Percentiles rank a stretch among this genome's conserved stretches.
Evolutionary conservation across 2,329 filamentous ascomycete species (phyloP).

Genomic region (Fusarium lyarnte): DNA sequence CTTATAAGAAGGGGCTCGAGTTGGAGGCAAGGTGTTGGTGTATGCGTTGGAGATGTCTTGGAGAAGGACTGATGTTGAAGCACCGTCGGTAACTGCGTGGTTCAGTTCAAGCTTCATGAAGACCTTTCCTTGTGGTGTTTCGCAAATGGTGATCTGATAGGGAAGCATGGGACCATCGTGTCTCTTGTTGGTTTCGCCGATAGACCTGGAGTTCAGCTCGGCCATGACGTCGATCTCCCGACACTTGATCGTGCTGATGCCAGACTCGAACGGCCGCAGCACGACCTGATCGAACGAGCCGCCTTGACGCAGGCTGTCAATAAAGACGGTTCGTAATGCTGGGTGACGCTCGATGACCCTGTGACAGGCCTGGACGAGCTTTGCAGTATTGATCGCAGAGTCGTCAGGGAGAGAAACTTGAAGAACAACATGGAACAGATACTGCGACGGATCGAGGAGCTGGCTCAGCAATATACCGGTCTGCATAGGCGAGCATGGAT

Average conservation of each 20-base stretch:
- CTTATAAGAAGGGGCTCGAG: slow-evolving; percentile 19
- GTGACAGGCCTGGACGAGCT: slow-evolving; percentile 18
- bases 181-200: slow-evolving; percentile 23
- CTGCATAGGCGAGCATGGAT: slow-evolving; percentile 52
- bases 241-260: slow-evolving; percentile 20
- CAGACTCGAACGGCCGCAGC: neutral
- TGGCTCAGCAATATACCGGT: slow-evolving; percentile 51
- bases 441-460: slow-evolving; percentile 26
- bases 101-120: slow-evolving; percentile 48
- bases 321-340: slow-evolving; percentile 47
- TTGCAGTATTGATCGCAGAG: neutral
- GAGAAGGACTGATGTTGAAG: slow-evolving; percentile 44
- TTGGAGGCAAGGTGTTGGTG: neutral
- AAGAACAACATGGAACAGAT: slow-evolving; percentile 30
- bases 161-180: slow-evolving; percentile 23
- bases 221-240: slow-evolving; percentile 40
- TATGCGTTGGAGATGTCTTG: slow-evolving; percentile 46
- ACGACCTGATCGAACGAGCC: slow-evolving; percentile 47
- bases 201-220: slow-evolving; percentile 27
- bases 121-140: slow-evolving; percentile 11
- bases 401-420: neutral
- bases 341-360: slow-evolving; percentile 43
- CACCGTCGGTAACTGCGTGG: slow-evolving; percentile 49
- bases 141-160: slow-evolving; percentile 41
- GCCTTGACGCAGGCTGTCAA: slow-evolving; percentile 38